These are phyloP conservation scores for Artomyces pyxidatus DNA, from an alignment of 768 basidiomycete species.

Conservation along the genomic window DNA sequence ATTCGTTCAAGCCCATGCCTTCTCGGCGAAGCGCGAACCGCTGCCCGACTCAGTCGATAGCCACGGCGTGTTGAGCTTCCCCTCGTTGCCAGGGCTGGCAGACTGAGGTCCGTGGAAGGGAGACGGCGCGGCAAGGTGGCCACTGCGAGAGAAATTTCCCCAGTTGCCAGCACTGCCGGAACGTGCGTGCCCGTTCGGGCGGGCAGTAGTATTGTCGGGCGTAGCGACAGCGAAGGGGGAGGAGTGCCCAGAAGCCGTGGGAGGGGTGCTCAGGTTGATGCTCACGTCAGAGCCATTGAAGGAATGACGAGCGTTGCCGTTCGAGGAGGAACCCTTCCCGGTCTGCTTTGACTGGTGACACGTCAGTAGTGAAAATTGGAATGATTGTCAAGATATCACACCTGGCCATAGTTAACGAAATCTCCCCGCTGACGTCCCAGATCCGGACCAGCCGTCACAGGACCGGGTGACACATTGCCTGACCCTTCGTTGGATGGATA, in stretches of 20 bases:
- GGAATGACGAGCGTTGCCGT: slow-evolving; percentile 59
- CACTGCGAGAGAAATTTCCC: slow-evolving; percentile 53
- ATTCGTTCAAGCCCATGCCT: slow-evolving; percentile 44
- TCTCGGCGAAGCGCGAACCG: slow-evolving; percentile 35
- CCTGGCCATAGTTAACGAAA: slow-evolving; percentile 68
- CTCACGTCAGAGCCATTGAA: slow-evolving; percentile 66
- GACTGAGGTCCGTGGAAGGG: slow-evolving; percentile 41
- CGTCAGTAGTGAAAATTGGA: slow-evolving; percentile 4
- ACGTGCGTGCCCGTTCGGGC: slow-evolving; percentile 61
- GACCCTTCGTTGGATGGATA: slow-evolving; percentile 51
- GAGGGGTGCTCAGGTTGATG: slow-evolving; percentile 48
- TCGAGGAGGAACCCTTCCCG: slow-evolving; percentile 33
- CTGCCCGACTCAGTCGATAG: slow-evolving; percentile 28
- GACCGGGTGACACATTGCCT: slow-evolving; percentile 63
- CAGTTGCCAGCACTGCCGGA: slow-evolving; percentile 79
- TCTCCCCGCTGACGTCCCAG: slow-evolving; percentile 67
- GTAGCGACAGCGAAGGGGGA: slow-evolving; percentile 29
- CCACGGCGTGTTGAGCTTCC: slow-evolving; percentile 53
- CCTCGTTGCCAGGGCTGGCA: slow-evolving; percentile 50
- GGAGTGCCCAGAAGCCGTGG: slow-evolving; percentile 40
- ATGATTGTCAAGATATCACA: slow-evolving; percentile 19
- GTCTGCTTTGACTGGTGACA: slow-evolving; percentile 29
- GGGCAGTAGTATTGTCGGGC: slow-evolving; percentile 33
- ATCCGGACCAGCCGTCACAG: slow-evolving; percentile 80
- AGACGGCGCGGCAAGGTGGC: slow-evolving; percentile 39